Conservation (phyloP, 768 basidiomycete species). For the Lactarius psammicola region DNA sequence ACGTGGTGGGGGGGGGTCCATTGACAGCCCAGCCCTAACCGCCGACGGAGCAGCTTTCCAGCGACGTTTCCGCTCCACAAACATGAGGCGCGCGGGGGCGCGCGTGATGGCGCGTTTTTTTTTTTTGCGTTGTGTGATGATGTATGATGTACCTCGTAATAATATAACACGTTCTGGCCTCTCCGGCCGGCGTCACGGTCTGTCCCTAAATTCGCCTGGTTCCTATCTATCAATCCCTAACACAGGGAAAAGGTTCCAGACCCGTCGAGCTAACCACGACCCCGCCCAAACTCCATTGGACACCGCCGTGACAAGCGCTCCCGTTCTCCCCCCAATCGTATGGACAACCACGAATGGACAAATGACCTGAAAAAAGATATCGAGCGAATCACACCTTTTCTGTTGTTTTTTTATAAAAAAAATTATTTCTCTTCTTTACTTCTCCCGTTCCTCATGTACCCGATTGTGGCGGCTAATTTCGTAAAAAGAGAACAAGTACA, state of each 20-base stretch:
- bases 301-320: neutral
- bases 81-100: conserved; percentile 17
- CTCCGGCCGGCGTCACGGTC: too few species aligned
- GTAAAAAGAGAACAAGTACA: conserved; percentile 10
- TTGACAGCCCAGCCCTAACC: conserved; percentile 9
- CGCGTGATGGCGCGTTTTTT: neutral
- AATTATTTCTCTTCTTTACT: neutral
- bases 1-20: neutral
- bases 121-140: neutral
- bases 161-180: too few species aligned
- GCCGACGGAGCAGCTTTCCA: conserved; percentile 15
- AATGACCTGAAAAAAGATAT: neutral
- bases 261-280: neutral
- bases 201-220: neutral
- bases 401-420: conserved; percentile 1
- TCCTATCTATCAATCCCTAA: neutral
- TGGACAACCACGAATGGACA: too few species aligned
- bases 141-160: too few species aligned
- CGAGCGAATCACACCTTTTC: neutral
- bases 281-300: neutral
- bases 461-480: neutral
- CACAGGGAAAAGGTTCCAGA: neutral
- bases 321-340: neutral
- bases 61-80: conserved; percentile 28
- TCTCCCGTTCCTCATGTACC: conserved; percentile 5